phyloP scores from a whole-genome alignment of 73 alveolate genomes.

The Tetrahymena malaccensis region DNA sequence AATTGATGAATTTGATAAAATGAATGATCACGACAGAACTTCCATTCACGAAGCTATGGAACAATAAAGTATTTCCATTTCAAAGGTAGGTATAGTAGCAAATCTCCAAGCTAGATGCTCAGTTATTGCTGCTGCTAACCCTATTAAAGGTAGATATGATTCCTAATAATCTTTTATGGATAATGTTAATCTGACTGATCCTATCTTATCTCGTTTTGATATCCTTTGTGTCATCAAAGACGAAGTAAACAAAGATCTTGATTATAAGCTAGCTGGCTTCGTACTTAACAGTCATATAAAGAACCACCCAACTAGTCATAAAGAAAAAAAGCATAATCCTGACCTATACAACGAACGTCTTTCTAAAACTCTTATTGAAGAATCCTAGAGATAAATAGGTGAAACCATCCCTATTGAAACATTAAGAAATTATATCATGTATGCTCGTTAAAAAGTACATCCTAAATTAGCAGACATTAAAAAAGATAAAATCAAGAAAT shows the following conservation, averaged over 20 bases:
- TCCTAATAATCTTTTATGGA: slow-evolving; percentile 89
- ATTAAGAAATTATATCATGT: slow-evolving; percentile 91
- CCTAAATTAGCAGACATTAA: slow-evolving; percentile 92
- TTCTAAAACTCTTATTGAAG: slow-evolving; percentile 27
- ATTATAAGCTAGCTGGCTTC: slow-evolving; percentile 93
- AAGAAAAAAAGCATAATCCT: slow-evolving; percentile 18
- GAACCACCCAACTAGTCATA: slow-evolving; percentile 78
- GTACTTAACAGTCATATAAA: slow-evolving; percentile 97
- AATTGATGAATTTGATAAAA: slow-evolving; percentile 99
- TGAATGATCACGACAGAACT: slow-evolving; percentile 99
- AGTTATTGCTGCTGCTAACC: slow-evolving; percentile 99
- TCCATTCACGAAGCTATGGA: slow-evolving; percentile 99
- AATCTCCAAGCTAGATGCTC: slow-evolving; percentile 98
- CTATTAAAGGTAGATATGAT: slow-evolving; percentile 91
- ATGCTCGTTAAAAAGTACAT: slow-evolving; percentile 81
- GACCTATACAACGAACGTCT: slow-evolving; percentile 40
- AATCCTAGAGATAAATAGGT: neutral
- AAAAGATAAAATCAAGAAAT: slow-evolving; percentile 85
- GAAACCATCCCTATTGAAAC: slow-evolving; percentile 73
- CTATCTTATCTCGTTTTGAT: slow-evolving; percentile 99
- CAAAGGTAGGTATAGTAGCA: slow-evolving; percentile 99
- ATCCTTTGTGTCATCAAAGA: slow-evolving; percentile 96
- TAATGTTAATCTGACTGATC: slow-evolving; percentile 99
- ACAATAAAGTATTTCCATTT: slow-evolving; percentile 96
- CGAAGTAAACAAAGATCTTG: slow-evolving; percentile 87